phyloP scores from a whole-genome alignment of 352 stramenopile genomes.

The Phytophthora chlamydospora region DNA sequence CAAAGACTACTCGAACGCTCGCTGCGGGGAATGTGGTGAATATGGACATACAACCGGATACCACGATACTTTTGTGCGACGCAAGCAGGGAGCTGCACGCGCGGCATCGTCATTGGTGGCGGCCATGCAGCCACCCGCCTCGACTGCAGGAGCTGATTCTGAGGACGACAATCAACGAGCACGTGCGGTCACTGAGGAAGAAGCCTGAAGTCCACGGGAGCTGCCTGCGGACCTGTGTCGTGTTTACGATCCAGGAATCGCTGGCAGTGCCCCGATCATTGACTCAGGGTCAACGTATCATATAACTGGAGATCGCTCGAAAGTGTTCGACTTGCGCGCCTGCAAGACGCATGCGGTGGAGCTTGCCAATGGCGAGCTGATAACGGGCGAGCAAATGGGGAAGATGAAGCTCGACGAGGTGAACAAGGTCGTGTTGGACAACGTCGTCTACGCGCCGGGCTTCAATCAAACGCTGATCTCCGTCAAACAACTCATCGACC shows the following conservation, averaged over 20 bases:
- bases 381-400: not conserved
- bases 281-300: not conserved
- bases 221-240: not conserved
- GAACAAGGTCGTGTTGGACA: not conserved
- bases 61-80: too few species aligned
- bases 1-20: too few species aligned
- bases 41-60: too few species aligned
- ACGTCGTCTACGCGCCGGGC: conserved; percentile 1
- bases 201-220: not conserved
- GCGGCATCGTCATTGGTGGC: too few species aligned
- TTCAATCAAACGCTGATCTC: not conserved
- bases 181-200: too few species aligned
- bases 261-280: not conserved
- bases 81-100: too few species aligned
- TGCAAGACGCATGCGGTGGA: not conserved
- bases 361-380: not conserved
- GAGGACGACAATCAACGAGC: too few species aligned
- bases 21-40: too few species aligned
- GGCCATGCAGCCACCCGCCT: too few species aligned
- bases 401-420: not conserved
- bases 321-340: not conserved
- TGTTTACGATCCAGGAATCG: not conserved
- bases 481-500: not conserved
- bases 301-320: not conserved
- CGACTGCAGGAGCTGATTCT: too few species aligned